Base-by-base conservation (phyloP, 768 basidiomycete genomes). In the Tephrocybe sp. region DNA sequence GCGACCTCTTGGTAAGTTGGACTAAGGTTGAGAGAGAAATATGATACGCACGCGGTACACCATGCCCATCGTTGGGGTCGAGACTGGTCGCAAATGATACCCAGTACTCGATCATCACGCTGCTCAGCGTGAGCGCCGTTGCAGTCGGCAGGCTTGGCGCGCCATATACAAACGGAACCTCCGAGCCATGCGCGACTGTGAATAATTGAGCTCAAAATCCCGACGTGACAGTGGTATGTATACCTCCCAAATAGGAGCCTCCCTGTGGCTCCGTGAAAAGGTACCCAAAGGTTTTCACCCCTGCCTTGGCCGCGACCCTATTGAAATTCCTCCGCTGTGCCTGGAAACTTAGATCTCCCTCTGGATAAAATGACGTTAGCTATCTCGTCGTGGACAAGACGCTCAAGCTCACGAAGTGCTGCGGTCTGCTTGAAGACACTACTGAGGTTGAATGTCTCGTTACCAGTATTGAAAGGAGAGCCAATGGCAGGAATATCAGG, bases 401-500 rank as follows among this genome's bases (percentile, higher is more conserved):
- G 6, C 9, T 3, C 3, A 18, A 51, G 44, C 65, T 48, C 38
- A 68, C 55, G n/a, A 23, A 70, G 57, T 10, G 71, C 66, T 2
- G 72, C 57, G n/a, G 58, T 60, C 32, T 72, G 71, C 52, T 78
- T 78, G 57, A 62, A 77, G 9, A 66, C 62, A 18, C 60, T 48
- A n/a, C 65, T 64, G 11, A 74, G 62, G 1, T 76, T 76, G 51
- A 78, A 78, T 0, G 74, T 75, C 17, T 75, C 52, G 44, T 73
- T 70, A 4, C 75, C 74, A 0, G 77, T 79, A 24, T 66, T 65
- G 53, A 68, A 79, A 0, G 78, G 78, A 0, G 73, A 73, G 1
- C 76, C 77, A 18, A 69, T 56, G 6, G 73, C 62, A 10, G 78
- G 73, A 24, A 66, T 52, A 36, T 76, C 55, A 0, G 76, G 77